These are phyloP conservation scores for Salix udensis DNA, from an alignment of 345 rosid species.

Conservation along the genomic window DNA sequence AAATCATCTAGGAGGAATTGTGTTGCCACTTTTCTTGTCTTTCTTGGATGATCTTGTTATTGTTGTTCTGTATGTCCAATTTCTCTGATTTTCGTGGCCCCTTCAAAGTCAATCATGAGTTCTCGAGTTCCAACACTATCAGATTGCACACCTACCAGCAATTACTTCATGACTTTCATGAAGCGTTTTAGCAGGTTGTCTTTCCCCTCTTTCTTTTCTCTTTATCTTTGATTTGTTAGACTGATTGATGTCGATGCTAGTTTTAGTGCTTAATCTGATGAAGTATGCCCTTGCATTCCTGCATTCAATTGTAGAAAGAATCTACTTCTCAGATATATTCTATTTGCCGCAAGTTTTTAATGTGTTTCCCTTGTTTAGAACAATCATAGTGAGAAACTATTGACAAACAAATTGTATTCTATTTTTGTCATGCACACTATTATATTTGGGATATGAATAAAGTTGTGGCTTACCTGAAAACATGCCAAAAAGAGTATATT, in stretches of 20 bases:
- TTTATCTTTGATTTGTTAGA: not conserved
- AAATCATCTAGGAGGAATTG: conserved; percentile 11
- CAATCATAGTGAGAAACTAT: not conserved
- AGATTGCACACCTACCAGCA: not conserved
- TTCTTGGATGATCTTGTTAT: conserved; percentile 10
- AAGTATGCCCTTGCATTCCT: not conserved
- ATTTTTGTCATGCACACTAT: not conserved
- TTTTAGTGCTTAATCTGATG: not conserved
- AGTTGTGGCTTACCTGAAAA: not conserved
- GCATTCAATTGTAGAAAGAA: not conserved
- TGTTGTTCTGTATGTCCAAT: conserved; percentile 15
- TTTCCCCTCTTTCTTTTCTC: not conserved
- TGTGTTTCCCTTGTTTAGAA: not conserved
- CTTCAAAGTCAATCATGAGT: conserved; percentile 7
- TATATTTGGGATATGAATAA: not conserved
- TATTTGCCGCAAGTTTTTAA: not conserved
- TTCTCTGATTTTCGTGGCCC: conserved; percentile 16
- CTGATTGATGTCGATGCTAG: conserved; percentile 1
- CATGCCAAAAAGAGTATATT: not conserved
- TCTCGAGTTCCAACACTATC: conserved; percentile 5
- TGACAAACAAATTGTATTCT: not conserved
- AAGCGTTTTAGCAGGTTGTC: conserved; percentile 3
- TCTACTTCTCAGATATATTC: not conserved
- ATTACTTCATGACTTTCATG: not conserved
- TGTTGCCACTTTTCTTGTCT: conserved; percentile 1